Evolutionary conservation across 345 rosid genomes (phyloP), one percentile per base, ranked within the genome.

Genomic region (Durio zibethinus): DNA sequence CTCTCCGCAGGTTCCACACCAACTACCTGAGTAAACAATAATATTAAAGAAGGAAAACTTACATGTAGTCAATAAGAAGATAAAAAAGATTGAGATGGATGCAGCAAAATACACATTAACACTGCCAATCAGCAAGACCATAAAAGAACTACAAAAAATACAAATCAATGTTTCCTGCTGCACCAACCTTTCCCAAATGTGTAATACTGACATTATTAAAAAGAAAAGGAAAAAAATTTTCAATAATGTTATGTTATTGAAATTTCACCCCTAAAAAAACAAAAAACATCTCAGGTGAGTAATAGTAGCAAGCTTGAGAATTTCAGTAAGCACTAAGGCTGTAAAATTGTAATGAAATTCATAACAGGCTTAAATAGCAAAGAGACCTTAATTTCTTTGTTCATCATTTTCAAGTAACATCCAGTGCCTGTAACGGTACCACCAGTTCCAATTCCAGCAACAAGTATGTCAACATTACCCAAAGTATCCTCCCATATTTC

Each of bases 1-100:
- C 96, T 89, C 72, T 93, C 99, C 20, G 99, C 94, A 78, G 97
- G 99, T 82, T 95, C 99, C 82, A 93, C 99, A 2, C 99, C 99
- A 47, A 93, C 88, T 43, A 95, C 88, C 97, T 92, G 82, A 74
- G 78, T 20, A 79, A 77, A 77, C 7, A 81, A 79, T 65, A 62
- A 27, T n/a, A 54, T 52, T 0, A 76, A 11, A 6, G 10, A 11
- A 10, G 48, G 23, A 48, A 40, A 68, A 62, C 43, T 33, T 40
- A 59, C 27, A 64, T 20, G 38, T 67, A 36, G 53, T 71, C 63
- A 47, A 64, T 21, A 16, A 78, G 71, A 77, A 56, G 78, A 40
- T 69, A 27, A 36, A 47, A 16, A 50, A 75, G 4, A 75, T 31
- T 12, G 15, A 43, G 33, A 74, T 47, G 20, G 3, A 74, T 59